Base-by-base conservation (phyloP, 2,329 filamentous ascomycete species). In the Paraphaeosphaeria minitans region DNA sequence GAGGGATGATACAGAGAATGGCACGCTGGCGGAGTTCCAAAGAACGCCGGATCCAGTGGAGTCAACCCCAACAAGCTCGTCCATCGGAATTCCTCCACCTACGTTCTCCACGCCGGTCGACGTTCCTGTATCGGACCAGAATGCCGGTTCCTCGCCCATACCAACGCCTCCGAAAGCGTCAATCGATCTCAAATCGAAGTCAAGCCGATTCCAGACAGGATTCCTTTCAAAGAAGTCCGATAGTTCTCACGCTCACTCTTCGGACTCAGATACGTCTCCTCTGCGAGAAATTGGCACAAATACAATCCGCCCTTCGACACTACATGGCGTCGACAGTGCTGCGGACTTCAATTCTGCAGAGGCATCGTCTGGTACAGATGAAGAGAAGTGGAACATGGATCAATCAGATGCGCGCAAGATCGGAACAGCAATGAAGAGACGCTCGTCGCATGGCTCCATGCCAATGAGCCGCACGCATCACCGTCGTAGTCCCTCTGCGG, bases 1-100 rank as follows among this genome's bases (percentile, higher is more conserved):
- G 95, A 88, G 92, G 58, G 93, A 96, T 69, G 95, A 98, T 68
- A 92, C 89, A 2, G 90, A 96, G 71, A 87, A 94, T 53, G 93
- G 93, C 24, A 88, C 89, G 0, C 80, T 98, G 56, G 93, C 91
- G 12, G 95, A 98, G 73, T 97, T 94, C 73, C 91, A 94, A 71
- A 92, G 92, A 78, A 97, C 94, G 2, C 94, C 95, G 0, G 85
- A 93, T 75, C 90, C 89, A 71, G 76, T 84, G 9, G 81, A 85
- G 16, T 81, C 82, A 2, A 85, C 86, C 0, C 85, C 87, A 7
- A 84, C 87, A 51, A 76, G 62, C 24, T 85, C 84, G 16, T 83
- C 84, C 29, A 75, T 82, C 42, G 84, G 86, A 47, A 71, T 78
- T 14, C 75, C 81, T 31, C 74, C 84, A n/a, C 86, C 88, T 19